Conservation (phyloP, 495 filamentous ascomycete genomes). For the Neurospora hispaniola region DNA sequence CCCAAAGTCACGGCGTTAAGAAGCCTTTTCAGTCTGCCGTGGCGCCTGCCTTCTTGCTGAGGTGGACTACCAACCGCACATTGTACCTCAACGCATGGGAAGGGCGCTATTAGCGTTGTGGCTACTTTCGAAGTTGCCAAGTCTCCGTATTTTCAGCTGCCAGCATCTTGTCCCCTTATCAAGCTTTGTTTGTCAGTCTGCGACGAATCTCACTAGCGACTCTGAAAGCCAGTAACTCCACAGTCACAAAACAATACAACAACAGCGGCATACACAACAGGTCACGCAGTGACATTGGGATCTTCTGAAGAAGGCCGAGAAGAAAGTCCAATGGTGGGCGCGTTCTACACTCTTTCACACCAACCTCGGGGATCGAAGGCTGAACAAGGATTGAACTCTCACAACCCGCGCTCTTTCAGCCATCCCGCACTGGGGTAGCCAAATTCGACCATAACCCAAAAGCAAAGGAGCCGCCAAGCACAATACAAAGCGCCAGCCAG, state of each 20-base stretch:
- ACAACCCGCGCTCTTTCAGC: conserved; percentile 17
- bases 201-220: background rate
- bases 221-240: background rate
- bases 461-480: conserved; percentile 10
- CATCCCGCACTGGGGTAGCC: conserved; percentile 20
- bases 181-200: background rate
- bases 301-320: background rate
- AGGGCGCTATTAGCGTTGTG: background rate
- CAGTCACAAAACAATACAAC: background rate
- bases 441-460: conserved; percentile 12
- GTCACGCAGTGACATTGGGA: background rate
- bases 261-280: background rate
- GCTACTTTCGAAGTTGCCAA: background rate
- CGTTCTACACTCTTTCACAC: background rate
- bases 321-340: background rate
- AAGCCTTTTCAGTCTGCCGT: background rate
- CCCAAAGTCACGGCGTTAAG: background rate
- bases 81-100: background rate
- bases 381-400: background rate
- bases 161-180: background rate
- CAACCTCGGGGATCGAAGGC: conserved; percentile 6
- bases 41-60: background rate
- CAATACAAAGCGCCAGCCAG: conserved; percentile 9
- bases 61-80: background rate
- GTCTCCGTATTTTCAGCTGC: background rate